Percentiles rank a stretch among this genome's conserved stretches.
phyloP scores from a whole-genome alignment of 2,329 filamentous ascomycete genomes.

The Basipetospora chlamydospora region DNA sequence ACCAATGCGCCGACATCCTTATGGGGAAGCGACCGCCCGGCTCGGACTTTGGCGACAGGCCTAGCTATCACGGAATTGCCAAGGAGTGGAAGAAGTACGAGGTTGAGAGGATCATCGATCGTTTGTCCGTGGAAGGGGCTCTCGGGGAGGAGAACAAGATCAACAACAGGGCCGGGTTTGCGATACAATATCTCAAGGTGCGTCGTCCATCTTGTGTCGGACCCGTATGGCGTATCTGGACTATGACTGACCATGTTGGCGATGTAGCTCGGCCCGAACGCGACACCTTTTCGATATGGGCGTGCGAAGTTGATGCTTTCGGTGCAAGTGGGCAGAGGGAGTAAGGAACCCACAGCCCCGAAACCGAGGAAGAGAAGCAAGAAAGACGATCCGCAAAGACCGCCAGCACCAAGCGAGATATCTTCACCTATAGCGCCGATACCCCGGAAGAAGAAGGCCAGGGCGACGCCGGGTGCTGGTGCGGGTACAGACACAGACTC shows the following conservation, averaged over 20 bases:
- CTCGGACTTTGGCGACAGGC: background rate
- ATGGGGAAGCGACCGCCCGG: slow-evolving; percentile 37
- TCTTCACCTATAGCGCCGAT: slow-evolving; percentile 31
- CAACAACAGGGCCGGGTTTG: slow-evolving; percentile 48
- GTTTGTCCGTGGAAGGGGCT: slow-evolving; percentile 58
- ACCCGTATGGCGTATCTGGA: no score
- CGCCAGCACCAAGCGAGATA: slow-evolving; percentile 29
- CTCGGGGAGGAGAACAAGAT: slow-evolving; percentile 56
- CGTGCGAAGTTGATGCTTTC: slow-evolving; percentile 30
- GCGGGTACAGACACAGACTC: background rate
- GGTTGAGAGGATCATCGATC: slow-evolving; percentile 70
- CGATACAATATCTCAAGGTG: slow-evolving; percentile 59
- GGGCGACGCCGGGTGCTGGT: background rate
- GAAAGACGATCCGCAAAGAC: slow-evolving; percentile 13
- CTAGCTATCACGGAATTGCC: slow-evolving; percentile 47
- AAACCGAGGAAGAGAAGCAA: slow-evolving; percentile 19
- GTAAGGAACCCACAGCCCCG: slow-evolving; percentile 13
- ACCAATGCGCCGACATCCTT: slow-evolving; percentile 74
- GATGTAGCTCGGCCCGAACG: slow-evolving; percentile 24
- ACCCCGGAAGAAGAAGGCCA: slow-evolving; percentile 11
- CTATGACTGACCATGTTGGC: no score
- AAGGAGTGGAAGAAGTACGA: slow-evolving; percentile 58
- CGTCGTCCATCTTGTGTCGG: background rate
- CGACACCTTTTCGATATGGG: slow-evolving; percentile 27
- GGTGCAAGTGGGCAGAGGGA: slow-evolving; percentile 22